Base-by-base conservation (phyloP, 441 rosid genomes). In the Euphorbia corollata region DNA sequence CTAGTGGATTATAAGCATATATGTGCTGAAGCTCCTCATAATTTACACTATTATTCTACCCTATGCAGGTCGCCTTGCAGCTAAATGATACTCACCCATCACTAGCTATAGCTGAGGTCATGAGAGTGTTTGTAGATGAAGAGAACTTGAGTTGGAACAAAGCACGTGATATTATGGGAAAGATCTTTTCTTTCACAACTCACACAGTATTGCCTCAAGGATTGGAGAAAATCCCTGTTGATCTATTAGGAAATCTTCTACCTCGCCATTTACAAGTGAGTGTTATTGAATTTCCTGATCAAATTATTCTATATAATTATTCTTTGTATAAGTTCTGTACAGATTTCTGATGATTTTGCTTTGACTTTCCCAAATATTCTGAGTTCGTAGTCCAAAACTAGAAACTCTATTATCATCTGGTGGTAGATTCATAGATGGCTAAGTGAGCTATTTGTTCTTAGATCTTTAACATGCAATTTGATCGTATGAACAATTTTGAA, bases 21-120 rank as follows among this genome's bases (percentile, higher is more conserved):
- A 23, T 22, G 24, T n/a, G 45, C 48, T 62, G 22, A 30, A 47
- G 63, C 34, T 41, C 48, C 47, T 70, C n/a, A 20, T n/a, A 2
- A 20, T 6, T 70, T 39, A 24, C 10, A 27, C 24, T 39, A 19
- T 61, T 39, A 32, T n/a, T 65, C 15, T 61, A 8, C 68, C 34
- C 68, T 70, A 48, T 80, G 60, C 66, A 85, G 86, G 84, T 79
- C 67, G 84, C 89, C 55, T 63, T 85, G 65, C 89, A 85, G 70
- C 70, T 83, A 74, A 85, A 79, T 71, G 89, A 85, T 68, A 85
- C 89, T 34, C 89, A 85, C 71, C 87, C 89, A 48, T 74, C 86
- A 53, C 80, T 85, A 27, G 80, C 81, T 54, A 75, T 79, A 61
- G 78, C 71, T 67, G 89, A 85, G 81, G 74, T 83, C 39, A 78